Evolutionary conservation across 1,284 basidiomycete species (phyloP), one percentile per base, ranked within the genome.

Genomic region (Heliocybe sulcata): DNA sequence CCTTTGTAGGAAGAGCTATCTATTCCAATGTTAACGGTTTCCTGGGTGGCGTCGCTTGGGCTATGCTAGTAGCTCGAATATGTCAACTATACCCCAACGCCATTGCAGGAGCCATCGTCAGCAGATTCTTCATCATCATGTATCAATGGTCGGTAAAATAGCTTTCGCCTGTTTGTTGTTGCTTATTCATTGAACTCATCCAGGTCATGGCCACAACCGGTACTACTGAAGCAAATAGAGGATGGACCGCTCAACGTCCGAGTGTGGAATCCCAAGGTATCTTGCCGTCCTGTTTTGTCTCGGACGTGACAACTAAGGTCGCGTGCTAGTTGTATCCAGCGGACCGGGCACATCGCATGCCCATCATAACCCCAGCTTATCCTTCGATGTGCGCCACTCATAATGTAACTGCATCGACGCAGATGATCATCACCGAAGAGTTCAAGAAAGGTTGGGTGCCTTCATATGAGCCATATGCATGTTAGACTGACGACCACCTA

Each of bases 311-410:
- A 35, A 26, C 55, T 35, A 19, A 45, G 27, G 29, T 12, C 14
- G 3, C 35, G 0, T 42, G 3, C 22, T 61, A 95, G 90, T 74
- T 98, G 53, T 98, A 98, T 71, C 92, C 94, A 1, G 82, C 86
- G 58, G 97, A 99, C 71, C 82, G 92, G 58, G 82, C 90, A 33
- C 97, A 99, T 73, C 83, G 94, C 58, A 99, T 99, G 97, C 97
- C 97, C n/a, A 98, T 99, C 67, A 99, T 99, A 65, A 99, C 97
- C 1, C 97, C 97, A 3, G 95, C 97, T 22, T 99, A 98, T 72
- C 97, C 97, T 38, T 91, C 95, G n/a, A 99, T 99, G 96, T 99
- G 96, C 69, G 87, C 96, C 31, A 99, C 97, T 14, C 97, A 99
- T 73, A 99, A 99, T 65, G 94, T 99, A 57, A 94, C 93, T 45